Conservation (phyloP, 805 yeast genomes). For the Yueomyces sp. region DNA sequence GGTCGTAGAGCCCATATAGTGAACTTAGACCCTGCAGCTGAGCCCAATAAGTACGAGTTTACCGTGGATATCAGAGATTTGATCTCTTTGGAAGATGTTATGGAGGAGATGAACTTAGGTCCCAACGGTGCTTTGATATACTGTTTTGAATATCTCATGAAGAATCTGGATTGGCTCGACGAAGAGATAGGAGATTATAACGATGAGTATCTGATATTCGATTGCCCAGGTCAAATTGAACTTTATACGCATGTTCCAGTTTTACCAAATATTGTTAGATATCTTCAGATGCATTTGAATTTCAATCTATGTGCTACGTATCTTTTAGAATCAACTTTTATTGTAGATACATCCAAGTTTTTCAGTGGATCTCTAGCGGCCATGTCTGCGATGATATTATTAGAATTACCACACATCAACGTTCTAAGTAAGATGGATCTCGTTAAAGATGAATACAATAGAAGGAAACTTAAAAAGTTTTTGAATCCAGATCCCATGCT, state of each 20-base stretch:
- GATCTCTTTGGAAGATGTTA: constrained; percentile 82
- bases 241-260: constrained; percentile 90
- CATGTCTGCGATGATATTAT: constrained; percentile 93
- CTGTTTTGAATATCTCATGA: constrained; percentile 82
- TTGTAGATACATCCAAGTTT: constrained; percentile 79
- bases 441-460: constrained; percentile 64
- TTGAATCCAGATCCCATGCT: constrained; percentile 86
- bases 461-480: constrained; percentile 66
- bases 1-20: constrained; percentile 93
- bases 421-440: constrained; percentile 78
- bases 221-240: constrained; percentile 96
- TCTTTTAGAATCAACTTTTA: constrained; percentile 85
- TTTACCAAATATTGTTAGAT: constrained; percentile 77
- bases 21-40: constrained; percentile 95
- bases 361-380: constrained; percentile 94
- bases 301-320: constrained; percentile 89
- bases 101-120: constrained; percentile 87
- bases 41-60: constrained; percentile 81
- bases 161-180: constrained; percentile 92
- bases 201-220: constrained; percentile 88
- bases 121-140: constrained; percentile 92
- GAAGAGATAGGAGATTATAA: constrained; percentile 93
- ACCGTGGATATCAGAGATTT: constrained; percentile 86
- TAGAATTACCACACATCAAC: constrained; percentile 91
- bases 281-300: constrained; percentile 63